These are phyloP conservation scores for Bodo saltans DNA, from an alignment of 78 protist species.

Conservation along the genomic window DNA sequence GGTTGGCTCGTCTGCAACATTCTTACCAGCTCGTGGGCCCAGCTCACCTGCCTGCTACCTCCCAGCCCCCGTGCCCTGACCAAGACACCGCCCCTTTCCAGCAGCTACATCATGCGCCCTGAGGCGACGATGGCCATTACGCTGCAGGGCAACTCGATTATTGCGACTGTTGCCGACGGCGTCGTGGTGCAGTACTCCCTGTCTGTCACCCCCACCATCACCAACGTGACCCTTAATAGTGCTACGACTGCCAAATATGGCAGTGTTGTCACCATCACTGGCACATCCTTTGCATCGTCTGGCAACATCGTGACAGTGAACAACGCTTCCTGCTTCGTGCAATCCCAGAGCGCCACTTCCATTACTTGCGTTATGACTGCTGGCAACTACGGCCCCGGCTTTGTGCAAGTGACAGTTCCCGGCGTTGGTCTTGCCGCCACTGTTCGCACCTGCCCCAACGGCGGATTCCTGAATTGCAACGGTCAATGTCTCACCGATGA, in stretches of 20 bases:
- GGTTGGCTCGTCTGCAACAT: background rate
- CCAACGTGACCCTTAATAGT: background rate
- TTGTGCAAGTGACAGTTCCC: background rate
- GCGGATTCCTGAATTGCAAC: background rate
- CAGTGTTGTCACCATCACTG: background rate
- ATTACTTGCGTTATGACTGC: background rate
- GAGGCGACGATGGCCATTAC: background rate
- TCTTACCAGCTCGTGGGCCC: background rate
- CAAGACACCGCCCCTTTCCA: background rate
- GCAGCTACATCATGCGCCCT: background rate
- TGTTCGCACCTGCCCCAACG: background rate
- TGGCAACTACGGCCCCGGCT: background rate
- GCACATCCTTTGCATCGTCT: background rate
- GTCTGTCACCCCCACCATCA: background rate
- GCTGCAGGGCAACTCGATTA: background rate
- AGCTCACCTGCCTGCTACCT: background rate
- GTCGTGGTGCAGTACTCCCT: background rate
- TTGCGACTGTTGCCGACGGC: background rate
- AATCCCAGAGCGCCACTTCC: background rate
- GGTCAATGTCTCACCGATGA: background rate
- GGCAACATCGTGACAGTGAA: background rate
- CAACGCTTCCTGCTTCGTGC: background rate
- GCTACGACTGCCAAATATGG: slow-evolving; percentile 1
- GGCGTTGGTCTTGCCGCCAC: background rate
- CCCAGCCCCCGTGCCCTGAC: background rate